Base-by-base conservation (phyloP, 257 asterid species). In the Thymus mandschuricus region DNA sequence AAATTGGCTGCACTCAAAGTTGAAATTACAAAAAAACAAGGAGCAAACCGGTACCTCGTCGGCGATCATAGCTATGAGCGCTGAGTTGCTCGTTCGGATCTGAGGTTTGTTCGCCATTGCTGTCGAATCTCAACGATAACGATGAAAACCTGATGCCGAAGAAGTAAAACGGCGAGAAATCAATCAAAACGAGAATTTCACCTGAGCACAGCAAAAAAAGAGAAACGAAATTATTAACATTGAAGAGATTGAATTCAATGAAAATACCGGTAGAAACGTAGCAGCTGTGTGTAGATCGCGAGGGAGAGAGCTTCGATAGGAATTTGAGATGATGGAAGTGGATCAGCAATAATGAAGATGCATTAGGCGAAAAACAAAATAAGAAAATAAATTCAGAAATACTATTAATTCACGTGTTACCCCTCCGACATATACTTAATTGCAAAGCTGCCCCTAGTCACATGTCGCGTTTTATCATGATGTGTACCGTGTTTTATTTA, bases 61-160 rank as follows among this genome's bases (percentile, higher is more conserved):
- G 57, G 93, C 98, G 52, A 92, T 92, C 98, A 92, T 92, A 31
- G 97, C 92, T 68, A 92, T 86, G 75, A 92, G 92, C 33, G 98
- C 97, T 8, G 98, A 92, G 80, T 69, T 90, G 70, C 54, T 90
- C 3, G 96, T 79, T 67, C 89, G 96, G 84, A 92, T 82, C 80
- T 87, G 96, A 76, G 92, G 73, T 76, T 84, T 85, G 80, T 89
- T 89, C 28, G 97, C 98, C 98, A 92, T 90, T 81, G 81, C 75
- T 66, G 13, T 55, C 9, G 7, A 35, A 69, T 27, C 31, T 3
- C 52, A 54, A 54, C 40, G 35, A 34, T 57, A 12, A 57, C 41
- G 41, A 31, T 35, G 13, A 57, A 52, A 79, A 55, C 77, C 85
- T 77, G 75, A 58, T 58, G 40, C 8, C 27, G 29, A 64, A 51